phyloP scores from a whole-genome alignment of 1,284 basidiomycete genomes.

The Fomitiporia mediterranea region DNA sequence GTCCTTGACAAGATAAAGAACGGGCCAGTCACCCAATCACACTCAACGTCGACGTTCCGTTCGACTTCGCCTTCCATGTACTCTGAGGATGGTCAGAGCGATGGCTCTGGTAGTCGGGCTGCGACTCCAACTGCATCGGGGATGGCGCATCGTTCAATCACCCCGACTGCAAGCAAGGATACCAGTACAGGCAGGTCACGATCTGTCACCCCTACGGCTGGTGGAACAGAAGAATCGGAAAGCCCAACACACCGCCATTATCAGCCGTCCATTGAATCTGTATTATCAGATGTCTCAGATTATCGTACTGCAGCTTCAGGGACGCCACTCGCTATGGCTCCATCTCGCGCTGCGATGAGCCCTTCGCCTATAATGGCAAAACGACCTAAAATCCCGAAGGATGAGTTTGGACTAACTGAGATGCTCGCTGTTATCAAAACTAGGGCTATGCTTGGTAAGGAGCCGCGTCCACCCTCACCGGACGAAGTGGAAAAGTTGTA shows the following conservation, averaged over 20 bases:
- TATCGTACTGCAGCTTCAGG: constrained; percentile 46
- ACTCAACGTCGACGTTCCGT: constrained; percentile 24
- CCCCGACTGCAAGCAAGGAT: constrained; percentile 29
- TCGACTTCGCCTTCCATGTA: constrained; percentile 54
- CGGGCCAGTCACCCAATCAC: constrained; percentile 14
- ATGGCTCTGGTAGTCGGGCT: constrained; percentile 33
- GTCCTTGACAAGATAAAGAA: constrained; percentile 24
- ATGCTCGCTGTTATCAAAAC: constrained; percentile 84
- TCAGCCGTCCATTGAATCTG: constrained; percentile 60
- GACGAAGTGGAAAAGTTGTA: constrained; percentile 68
- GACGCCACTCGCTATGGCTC: constrained; percentile 27
- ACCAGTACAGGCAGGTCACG: constrained; percentile 26
- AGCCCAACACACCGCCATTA: constrained; percentile 32
- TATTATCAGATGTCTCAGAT: constrained; percentile 54
- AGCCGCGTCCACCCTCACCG: constrained; percentile 35
- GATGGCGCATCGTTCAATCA: constrained; percentile 30
- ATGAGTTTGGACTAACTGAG: constrained; percentile 78
- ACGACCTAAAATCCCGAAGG: constrained; percentile 53
- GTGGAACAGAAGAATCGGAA: constrained; percentile 26
- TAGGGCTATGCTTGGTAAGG: constrained; percentile 40
- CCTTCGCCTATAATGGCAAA: constrained; percentile 30
- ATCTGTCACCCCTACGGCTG: constrained; percentile 40
- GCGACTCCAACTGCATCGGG: constrained; percentile 35
- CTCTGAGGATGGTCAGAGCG: constrained; percentile 44
- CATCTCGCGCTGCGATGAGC: constrained; percentile 25